A percentile compares a stretch with the other conserved stretches of the same genome.
Conservation (phyloP, 176 grass and related monocot species). For the Musa itinerans region DNA sequence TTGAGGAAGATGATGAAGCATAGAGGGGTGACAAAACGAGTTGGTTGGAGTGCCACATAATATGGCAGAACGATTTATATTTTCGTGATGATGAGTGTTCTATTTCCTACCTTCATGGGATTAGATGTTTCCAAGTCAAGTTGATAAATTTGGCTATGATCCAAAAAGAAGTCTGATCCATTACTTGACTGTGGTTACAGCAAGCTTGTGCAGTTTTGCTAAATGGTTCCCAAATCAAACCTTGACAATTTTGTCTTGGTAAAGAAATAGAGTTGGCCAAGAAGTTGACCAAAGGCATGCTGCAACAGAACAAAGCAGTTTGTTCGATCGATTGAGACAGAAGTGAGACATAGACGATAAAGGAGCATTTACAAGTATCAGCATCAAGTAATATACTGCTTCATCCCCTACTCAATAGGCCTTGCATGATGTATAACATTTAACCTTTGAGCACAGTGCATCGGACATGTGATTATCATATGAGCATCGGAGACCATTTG, state of each 20-base stretch:
- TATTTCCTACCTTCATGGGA: not conserved
- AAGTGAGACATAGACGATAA: no score
- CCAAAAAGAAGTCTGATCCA: not conserved
- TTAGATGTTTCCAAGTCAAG: not conserved
- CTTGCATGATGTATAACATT: no score
- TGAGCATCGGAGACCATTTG: no score
- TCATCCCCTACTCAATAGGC: no score
- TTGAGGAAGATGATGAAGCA: slow-evolving; percentile 48
- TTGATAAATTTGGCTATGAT: not conserved
- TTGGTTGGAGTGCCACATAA: slow-evolving; percentile 40
- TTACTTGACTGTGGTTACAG: not conserved
- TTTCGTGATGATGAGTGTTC: not conserved
- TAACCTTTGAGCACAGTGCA: no score
- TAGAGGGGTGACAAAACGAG: slow-evolving; percentile 36
- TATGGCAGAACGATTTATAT: not conserved
- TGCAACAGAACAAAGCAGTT: no score
- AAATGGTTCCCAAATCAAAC: not conserved
- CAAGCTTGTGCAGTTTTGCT: not conserved
- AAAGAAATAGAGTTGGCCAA: not conserved
- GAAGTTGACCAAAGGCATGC: not conserved
- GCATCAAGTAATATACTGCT: no score
- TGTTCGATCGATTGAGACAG: no score
- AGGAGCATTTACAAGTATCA: no score
- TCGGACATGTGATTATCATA: no score
- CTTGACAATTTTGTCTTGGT: not conserved